A percentile compares a stretch with the other conserved stretches of the same genome.
Evolutionary conservation across 371 early-diverging fungal genomes (phyloP).

Genomic region (Syncephalastrum monosporum): DNA sequence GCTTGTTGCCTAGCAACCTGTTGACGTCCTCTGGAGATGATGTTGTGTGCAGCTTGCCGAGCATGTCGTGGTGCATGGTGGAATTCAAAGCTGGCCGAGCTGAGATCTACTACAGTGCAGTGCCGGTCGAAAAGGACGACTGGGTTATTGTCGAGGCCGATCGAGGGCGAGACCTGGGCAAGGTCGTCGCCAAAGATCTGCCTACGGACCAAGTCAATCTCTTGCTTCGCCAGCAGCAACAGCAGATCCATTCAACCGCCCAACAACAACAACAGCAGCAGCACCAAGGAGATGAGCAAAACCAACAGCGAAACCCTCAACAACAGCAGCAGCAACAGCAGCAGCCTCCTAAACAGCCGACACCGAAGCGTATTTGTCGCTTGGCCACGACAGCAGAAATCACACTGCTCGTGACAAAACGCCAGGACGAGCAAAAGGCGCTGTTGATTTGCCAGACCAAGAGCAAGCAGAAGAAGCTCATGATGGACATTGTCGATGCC

Average conservation of each 20-base stretch:
- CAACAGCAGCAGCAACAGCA: slow-evolving; percentile 10
- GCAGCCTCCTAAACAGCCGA: slow-evolving; percentile 61
- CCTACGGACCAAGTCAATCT: slow-evolving; percentile 55
- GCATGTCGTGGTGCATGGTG: slow-evolving; percentile 39
- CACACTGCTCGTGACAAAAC: slow-evolving; percentile 70
- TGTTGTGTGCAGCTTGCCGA: background rate
- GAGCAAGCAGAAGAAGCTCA: slow-evolving; percentile 78
- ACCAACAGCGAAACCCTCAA: background rate
- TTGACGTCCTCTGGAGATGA: slow-evolving; percentile 13
- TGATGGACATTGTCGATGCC: slow-evolving; percentile 93
- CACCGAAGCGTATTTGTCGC: slow-evolving; percentile 88
- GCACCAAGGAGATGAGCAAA: background rate
- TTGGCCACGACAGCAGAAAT: slow-evolving; percentile 80
- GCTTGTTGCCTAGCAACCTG: slow-evolving; percentile 12
- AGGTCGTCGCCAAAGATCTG: slow-evolving; percentile 71
- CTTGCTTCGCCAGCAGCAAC: slow-evolving; percentile 11
- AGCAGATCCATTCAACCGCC: background rate
- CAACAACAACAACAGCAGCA: slow-evolving; percentile 2
- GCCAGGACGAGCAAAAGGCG: slow-evolving; percentile 86
- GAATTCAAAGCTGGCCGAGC: slow-evolving; percentile 86
- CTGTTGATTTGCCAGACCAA: slow-evolving; percentile 82
- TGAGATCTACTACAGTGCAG: slow-evolving; percentile 59
- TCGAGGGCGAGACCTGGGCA: slow-evolving; percentile 93
- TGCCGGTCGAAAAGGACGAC: slow-evolving; percentile 23
- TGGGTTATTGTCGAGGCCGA: slow-evolving; percentile 95